Conservation (phyloP, 2,329 filamentous ascomycete genomes). For the Hysterium pulicare region DNA sequence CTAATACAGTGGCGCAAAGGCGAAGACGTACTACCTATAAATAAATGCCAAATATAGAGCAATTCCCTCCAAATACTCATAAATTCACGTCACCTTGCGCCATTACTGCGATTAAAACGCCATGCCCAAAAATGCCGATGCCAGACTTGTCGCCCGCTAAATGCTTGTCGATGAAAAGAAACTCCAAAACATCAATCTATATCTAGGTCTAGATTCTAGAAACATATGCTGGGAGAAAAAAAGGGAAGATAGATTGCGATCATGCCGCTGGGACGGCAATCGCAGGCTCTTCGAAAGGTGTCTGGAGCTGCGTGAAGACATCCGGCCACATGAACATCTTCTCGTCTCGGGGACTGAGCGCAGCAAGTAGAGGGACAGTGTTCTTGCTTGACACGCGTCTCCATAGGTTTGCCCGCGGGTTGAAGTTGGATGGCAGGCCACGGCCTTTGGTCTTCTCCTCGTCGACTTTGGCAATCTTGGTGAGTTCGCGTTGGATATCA, state of each 20-base stretch:
- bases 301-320: constrained; percentile 39
- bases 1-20: neutral
- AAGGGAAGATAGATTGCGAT: neutral
- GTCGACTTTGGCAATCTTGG: constrained; percentile 57
- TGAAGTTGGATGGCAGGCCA: constrained; percentile 60
- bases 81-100: neutral
- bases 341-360: constrained; percentile 56
- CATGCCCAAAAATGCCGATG: neutral
- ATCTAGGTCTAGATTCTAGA: neutral
- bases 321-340: constrained; percentile 64
- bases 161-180: neutral
- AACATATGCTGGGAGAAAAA: constrained; percentile 4
- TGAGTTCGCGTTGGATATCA: constrained; percentile 61
- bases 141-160: neutral
- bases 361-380: constrained; percentile 50
- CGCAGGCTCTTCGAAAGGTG: constrained; percentile 7
- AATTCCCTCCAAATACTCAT: too few species aligned
- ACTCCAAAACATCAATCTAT: neutral
- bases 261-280: constrained; percentile 12
- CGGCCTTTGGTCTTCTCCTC: constrained; percentile 58
- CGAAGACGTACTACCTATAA: neutral
- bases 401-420: constrained; percentile 68
- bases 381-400: constrained; percentile 58
- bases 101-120: neutral
- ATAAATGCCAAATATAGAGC: neutral